These are phyloP conservation scores for Phaeosphaeria sp. DNA, from an alignment of 2,329 filamentous ascomycete genomes.

Conservation along the genomic window DNA sequence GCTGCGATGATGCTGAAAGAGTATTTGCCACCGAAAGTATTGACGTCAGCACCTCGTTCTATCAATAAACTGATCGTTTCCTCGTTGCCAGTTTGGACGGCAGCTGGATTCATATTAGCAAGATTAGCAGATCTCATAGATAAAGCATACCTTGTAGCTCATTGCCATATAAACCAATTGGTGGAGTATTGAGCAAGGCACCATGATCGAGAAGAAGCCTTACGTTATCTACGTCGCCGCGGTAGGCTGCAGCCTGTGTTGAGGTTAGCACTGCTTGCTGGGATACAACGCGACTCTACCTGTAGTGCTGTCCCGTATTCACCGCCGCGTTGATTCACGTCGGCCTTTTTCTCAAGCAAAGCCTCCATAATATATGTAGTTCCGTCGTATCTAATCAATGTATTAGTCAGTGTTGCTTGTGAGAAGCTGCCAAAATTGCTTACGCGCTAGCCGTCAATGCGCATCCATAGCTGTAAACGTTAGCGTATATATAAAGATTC, in stretches of 20 bases:
- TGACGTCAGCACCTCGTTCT: constrained; percentile 24
- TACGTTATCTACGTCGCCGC: constrained; percentile 25
- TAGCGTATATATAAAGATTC: neutral
- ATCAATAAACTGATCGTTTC: constrained; percentile 26
- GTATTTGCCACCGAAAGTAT: constrained; percentile 23
- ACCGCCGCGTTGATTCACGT: constrained; percentile 29
- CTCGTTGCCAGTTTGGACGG: constrained; percentile 19
- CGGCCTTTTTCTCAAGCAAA: constrained; percentile 23
- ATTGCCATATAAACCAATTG: constrained; percentile 24
- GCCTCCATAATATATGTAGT: constrained; percentile 23
- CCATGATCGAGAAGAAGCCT: constrained; percentile 27
- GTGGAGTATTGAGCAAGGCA: constrained; percentile 25
- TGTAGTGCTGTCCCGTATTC: constrained; percentile 30
- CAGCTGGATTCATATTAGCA: constrained; percentile 12
- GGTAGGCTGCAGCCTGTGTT: constrained; percentile 13
- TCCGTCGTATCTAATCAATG: constrained; percentile 19
- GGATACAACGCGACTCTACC: constrained; percentile 1
- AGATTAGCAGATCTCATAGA: neutral
- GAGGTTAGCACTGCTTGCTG: neutral
- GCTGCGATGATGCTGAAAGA: constrained; percentile 26
- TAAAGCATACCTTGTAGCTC: constrained; percentile 19
- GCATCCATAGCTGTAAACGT: constrained; percentile 19
- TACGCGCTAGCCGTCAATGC: constrained; percentile 25
- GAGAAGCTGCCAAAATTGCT: neutral
- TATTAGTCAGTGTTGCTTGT: neutral